phyloP scores from a whole-genome alignment of 495 filamentous ascomycete species.

The Trypethelium eluteriae region DNA sequence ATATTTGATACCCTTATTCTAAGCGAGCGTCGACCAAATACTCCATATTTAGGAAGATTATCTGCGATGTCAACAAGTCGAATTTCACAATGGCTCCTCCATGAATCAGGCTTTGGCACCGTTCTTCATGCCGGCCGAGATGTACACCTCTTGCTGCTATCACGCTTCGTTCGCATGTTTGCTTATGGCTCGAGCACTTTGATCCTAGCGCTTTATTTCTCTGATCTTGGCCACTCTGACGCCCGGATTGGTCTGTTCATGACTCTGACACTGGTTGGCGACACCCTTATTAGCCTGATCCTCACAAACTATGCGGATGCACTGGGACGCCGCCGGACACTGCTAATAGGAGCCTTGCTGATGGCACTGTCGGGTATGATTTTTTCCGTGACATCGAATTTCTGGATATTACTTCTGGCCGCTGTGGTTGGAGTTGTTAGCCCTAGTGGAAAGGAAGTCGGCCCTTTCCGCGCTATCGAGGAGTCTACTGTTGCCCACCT shows the following conservation, averaged over 20 bases:
- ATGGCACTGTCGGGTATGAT: slow-evolving; percentile 62
- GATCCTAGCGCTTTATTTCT: slow-evolving; percentile 65
- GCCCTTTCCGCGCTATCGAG: slow-evolving; percentile 72
- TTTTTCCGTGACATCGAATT: slow-evolving; percentile 62
- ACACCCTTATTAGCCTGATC: slow-evolving; percentile 67
- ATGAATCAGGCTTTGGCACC: slow-evolving; percentile 42
- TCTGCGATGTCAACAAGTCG: background rate
- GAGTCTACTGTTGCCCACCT: slow-evolving; percentile 74
- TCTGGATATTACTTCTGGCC: slow-evolving; percentile 64
- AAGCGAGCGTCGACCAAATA: too few species aligned
- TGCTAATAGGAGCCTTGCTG: slow-evolving; percentile 58
- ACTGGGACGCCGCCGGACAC: slow-evolving; percentile 60
- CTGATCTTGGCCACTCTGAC: slow-evolving; percentile 56
- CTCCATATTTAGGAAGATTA: too few species aligned
- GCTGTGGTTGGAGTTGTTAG: slow-evolving; percentile 78
- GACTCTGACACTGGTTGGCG: slow-evolving; percentile 74
- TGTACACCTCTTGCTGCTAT: slow-evolving; percentile 63
- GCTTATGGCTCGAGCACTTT: slow-evolving; percentile 71
- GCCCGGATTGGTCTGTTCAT: slow-evolving; percentile 80
- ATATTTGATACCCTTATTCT: too few species aligned
- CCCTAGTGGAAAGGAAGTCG: slow-evolving; percentile 47
- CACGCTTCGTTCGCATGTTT: slow-evolving; percentile 70
- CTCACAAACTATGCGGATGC: slow-evolving; percentile 70
- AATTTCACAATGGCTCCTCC: background rate
- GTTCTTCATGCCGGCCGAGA: slow-evolving; percentile 48